Evolutionary conservation across 768 basidiomycete genomes (phyloP).

Genomic region (Tricholomella constricta): DNA sequence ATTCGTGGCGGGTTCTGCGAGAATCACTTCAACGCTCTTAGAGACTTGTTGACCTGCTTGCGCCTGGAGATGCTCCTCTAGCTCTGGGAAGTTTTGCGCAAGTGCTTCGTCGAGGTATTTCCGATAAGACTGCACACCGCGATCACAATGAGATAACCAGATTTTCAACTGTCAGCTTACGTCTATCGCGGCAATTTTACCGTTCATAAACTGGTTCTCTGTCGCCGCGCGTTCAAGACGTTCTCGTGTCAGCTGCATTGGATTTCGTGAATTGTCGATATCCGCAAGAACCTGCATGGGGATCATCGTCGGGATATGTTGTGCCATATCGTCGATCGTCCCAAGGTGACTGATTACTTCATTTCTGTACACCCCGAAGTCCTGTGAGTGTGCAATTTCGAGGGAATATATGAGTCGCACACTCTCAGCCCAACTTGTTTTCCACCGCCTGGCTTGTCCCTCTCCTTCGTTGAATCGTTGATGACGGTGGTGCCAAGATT

Average conservation of each 20-base stretch:
- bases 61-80: slow-evolving; percentile 38
- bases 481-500: slow-evolving; percentile 84
- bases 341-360: slow-evolving; percentile 71
- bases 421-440: slow-evolving; percentile 81
- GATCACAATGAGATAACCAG: background rate
- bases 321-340: slow-evolving; percentile 68
- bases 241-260: slow-evolving; percentile 80
- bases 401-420: slow-evolving; percentile 39
- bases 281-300: slow-evolving; percentile 77
- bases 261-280: slow-evolving; percentile 79
- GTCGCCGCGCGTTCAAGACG: slow-evolving; percentile 81
- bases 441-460: slow-evolving; percentile 65
- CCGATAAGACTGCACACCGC: slow-evolving; percentile 61
- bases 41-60: slow-evolving; percentile 10
- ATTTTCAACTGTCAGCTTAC: slow-evolving; percentile 39
- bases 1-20: slow-evolving; percentile 2
- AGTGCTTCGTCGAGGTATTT: slow-evolving; percentile 69
- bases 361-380: slow-evolving; percentile 46
- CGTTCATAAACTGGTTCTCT: slow-evolving; percentile 92
- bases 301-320: slow-evolving; percentile 61
- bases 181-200: slow-evolving; percentile 77
- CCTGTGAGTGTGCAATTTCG: background rate
- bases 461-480: slow-evolving; percentile 80
- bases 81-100: slow-evolving; percentile 70
- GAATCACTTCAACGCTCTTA: background rate